Base-by-base conservation (phyloP, 1,284 basidiomycete genomes). In the Austroboletus novae-zelandiae region DNA sequence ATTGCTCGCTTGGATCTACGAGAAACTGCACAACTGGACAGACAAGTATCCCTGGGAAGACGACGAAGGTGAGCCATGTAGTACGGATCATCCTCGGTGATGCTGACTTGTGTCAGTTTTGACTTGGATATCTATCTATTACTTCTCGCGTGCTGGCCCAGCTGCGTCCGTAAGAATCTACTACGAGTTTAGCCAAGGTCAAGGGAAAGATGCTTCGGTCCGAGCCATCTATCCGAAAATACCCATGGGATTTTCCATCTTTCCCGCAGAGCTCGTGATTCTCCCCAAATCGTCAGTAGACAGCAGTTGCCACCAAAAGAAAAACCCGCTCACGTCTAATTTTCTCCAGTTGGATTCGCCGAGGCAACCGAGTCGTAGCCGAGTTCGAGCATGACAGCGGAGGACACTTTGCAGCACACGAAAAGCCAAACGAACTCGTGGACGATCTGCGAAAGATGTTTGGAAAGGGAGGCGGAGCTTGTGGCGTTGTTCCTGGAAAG, bases 1-100 rank as follows among this genome's bases (percentile, higher is more conserved):
- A 0, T 60, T 84, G 14, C 69, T 84, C 2, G 78, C 75, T 1
- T 84, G 81, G 79, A 77, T 84, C 32, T 82, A 81, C 47, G 80
- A 83, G 55, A 83, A 84, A 53, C 62, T 83, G 0, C 67, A 74
- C 4, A 58, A 62, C 15, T 82, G 80, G 77, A 72, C 76, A 1
- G 80, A 82, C 51, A 55, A 57, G 1, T 82, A 80, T 56, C 64
- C 65, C 4, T 81, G 77, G 76, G 62, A 67, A 10, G 76, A 79
- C 45, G 78, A 80, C 29, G 80, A 80, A 66, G 66, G 77, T 75
- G 32, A 41, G 41, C 9, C 2, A 7, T 10, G 35, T 25, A 13
- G 5, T 40, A 56, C 30, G 45, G 50, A 3, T 43, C 54, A 20
- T 44, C 47, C 34, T 45, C 13, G 6, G 14, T 13, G n/a, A 6